Conservation (phyloP, 306 rosid species). For the Comarum palustre region DNA sequence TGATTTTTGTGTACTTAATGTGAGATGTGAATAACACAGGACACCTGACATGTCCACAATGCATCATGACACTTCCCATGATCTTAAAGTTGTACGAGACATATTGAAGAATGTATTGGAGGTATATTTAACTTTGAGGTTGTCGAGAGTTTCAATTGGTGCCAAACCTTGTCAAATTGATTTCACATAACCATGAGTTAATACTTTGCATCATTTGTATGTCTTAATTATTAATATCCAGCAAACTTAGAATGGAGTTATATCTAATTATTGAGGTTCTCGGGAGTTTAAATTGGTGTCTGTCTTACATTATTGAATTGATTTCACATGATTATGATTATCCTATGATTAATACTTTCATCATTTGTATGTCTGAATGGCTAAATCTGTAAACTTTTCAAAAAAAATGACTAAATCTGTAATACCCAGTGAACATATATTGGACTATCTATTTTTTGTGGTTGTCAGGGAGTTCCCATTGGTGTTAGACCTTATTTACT, state of each 20-base stretch:
- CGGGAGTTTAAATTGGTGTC: background rate
- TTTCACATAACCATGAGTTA: background rate
- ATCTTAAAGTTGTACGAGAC: constrained; percentile 69
- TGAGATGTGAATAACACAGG: constrained; percentile 43
- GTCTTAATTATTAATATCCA: background rate
- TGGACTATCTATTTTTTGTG: constrained; percentile 37
- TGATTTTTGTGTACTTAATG: background rate
- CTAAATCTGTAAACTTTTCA: no score
- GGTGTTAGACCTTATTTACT: background rate
- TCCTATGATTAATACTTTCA: background rate
- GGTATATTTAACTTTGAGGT: constrained; percentile 41
- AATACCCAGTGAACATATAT: constrained; percentile 7
- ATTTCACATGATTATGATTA: background rate
- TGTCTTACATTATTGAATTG: background rate
- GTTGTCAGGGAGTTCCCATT: background rate
- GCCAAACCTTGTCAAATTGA: background rate
- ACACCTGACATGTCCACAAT: constrained; percentile 87
- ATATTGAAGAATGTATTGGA: constrained; percentile 67
- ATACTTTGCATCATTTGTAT: background rate
- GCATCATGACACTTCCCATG: constrained; percentile 80
- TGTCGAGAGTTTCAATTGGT: background rate
- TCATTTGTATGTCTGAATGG: background rate
- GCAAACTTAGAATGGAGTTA: background rate
- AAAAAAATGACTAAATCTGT: no score
- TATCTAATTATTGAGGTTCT: background rate